These are phyloP conservation scores for Musa balbisiana DNA, from an alignment of 202 grass and related monocot species.

Conservation along the genomic window DNA sequence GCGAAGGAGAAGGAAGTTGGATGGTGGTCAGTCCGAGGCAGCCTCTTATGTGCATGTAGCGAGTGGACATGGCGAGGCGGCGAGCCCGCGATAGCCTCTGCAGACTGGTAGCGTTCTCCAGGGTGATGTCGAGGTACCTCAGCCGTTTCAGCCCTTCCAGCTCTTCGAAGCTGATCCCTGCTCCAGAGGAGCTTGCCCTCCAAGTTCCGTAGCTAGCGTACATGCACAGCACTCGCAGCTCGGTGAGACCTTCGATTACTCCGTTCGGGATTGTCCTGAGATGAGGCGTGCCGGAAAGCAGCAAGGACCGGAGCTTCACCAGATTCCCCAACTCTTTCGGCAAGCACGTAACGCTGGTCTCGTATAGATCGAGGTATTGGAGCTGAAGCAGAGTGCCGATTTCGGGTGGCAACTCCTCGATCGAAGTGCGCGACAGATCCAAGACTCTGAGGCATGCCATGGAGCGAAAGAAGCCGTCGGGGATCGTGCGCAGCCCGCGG, in stretches of 20 bases:
- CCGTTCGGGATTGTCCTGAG: constrained; percentile 46
- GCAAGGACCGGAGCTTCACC: constrained; percentile 50
- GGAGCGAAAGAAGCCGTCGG: constrained; percentile 64
- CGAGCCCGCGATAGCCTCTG: constrained; percentile 39
- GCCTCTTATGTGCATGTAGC: constrained; percentile 47
- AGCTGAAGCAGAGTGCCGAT: constrained; percentile 50
- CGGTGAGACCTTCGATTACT: constrained; percentile 44
- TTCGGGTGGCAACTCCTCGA: constrained; percentile 53
- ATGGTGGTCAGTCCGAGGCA: constrained; percentile 48
- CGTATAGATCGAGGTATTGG: constrained; percentile 73
- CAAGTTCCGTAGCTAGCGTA: constrained; percentile 61
- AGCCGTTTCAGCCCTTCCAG: constrained; percentile 59
- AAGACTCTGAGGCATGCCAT: constrained; percentile 76
- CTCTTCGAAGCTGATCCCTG: constrained; percentile 75
- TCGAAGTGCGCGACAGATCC: constrained; percentile 67
- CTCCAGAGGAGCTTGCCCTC: constrained; percentile 49
- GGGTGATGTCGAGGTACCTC: constrained; percentile 62
- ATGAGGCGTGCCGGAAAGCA: constrained; percentile 56
- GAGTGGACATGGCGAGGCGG: constrained; percentile 55
- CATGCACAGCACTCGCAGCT: constrained; percentile 72
- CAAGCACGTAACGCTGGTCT: constrained; percentile 49
- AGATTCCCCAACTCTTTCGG: constrained; percentile 52
- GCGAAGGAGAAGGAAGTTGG: constrained; percentile 41
- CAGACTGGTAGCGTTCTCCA: constrained; percentile 44
- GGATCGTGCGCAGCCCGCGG: constrained; percentile 46